Evolutionary conservation across 2,329 filamentous ascomycete genomes (phyloP).

Genomic region (Pseudocercospora pini-densiflorae): DNA sequence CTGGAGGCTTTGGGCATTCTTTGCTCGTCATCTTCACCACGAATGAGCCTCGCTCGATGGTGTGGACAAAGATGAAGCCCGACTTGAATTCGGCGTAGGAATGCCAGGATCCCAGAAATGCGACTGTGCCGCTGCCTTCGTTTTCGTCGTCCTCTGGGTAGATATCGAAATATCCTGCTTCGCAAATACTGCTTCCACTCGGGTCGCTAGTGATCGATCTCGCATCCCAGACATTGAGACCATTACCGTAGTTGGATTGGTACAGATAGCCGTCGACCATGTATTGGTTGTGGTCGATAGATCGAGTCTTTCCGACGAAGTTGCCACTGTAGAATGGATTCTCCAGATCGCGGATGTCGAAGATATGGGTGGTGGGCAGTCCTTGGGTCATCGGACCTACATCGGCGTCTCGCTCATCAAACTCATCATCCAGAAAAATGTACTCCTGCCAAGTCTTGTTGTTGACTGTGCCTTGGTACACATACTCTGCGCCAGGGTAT

Average conservation of each 20-base stretch:
- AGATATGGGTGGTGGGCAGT: conserved; percentile 49
- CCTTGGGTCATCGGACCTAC: conserved; percentile 32
- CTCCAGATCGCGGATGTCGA: conserved; percentile 52
- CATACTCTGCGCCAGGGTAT: conserved; percentile 56
- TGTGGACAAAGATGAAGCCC: conserved; percentile 57
- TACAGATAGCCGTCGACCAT: conserved; percentile 43
- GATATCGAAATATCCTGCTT: conserved; percentile 57
- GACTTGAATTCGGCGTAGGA: conserved; percentile 56
- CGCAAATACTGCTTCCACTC: conserved; percentile 49
- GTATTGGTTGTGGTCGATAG: conserved; percentile 51
- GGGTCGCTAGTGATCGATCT: conserved; percentile 47
- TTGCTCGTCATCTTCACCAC: conserved; percentile 47
- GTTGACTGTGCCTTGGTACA: conserved; percentile 59
- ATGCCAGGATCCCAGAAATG: conserved; percentile 50
- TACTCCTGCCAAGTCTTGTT: conserved; percentile 47
- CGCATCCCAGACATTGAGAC: conserved; percentile 43
- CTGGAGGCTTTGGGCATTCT: conserved; percentile 23
- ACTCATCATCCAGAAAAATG: conserved; percentile 60
- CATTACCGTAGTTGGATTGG: conserved; percentile 45
- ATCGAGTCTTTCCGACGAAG: conserved; percentile 40
- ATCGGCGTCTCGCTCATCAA: conserved; percentile 49
- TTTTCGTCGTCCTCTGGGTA: conserved; percentile 55
- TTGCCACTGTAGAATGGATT: conserved; percentile 46
- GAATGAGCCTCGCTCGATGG: conserved; percentile 57
- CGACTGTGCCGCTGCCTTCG: conserved; percentile 43